Conservation (phyloP, 2,329 filamentous ascomycete genomes). For the Clonostachys solani region DNA sequence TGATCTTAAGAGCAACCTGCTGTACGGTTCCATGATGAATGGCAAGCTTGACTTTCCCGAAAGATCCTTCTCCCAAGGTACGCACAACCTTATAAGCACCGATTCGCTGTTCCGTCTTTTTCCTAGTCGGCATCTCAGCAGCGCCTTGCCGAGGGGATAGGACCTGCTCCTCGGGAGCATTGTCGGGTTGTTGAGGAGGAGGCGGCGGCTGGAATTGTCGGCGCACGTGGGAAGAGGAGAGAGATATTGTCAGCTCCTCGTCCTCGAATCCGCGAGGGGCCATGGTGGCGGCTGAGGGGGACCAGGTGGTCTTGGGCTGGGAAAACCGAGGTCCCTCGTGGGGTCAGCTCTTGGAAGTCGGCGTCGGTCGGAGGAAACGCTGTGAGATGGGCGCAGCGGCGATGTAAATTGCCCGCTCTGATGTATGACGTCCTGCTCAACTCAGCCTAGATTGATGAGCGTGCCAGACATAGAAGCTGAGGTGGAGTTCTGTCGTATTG, state of each 20-base stretch:
- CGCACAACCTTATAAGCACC: conserved; percentile 88
- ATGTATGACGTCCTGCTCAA: no score
- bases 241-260: conserved; percentile 77
- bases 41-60: conserved; percentile 97
- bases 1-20: conserved; percentile 97
- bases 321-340: neutral
- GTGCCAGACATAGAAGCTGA: no score
- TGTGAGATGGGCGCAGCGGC: no score
- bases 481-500: no score
- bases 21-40: conserved; percentile 89
- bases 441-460: no score
- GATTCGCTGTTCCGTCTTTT: conserved; percentile 75
- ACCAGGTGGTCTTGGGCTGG: neutral
- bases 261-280: conserved; percentile 63
- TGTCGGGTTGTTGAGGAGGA: conserved; percentile 10
- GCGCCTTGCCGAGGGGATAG: conserved; percentile 11
- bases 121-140: conserved; percentile 32
- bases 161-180: neutral
- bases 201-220: conserved; percentile 30
- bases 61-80: conserved; percentile 93
- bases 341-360: no score
- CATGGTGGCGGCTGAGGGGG: conserved; percentile 26
- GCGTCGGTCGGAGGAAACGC: no score
- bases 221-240: conserved; percentile 61
- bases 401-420: no score